Percentiles rank a stretch among this genome's conserved stretches.
Conservation (phyloP, 2,329 filamentous ascomycete genomes). For the Pseudogymnoascus destructans region DNA sequence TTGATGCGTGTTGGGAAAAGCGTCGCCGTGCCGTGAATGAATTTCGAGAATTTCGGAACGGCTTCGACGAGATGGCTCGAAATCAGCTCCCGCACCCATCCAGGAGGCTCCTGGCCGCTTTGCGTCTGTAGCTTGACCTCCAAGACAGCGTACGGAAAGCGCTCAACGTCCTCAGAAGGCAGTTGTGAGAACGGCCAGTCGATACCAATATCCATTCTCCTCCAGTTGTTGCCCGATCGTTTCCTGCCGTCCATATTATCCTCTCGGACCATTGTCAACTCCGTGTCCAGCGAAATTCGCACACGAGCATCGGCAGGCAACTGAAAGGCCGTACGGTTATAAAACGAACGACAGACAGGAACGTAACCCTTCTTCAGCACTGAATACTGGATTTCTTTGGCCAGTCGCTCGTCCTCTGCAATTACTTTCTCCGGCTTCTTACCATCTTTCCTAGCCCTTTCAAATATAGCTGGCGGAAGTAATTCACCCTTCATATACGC, state of each 20-base stretch:
- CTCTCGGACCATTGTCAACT: slow-evolving; percentile 87
- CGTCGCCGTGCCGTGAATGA: slow-evolving; percentile 86
- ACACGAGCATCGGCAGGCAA: slow-evolving; percentile 91
- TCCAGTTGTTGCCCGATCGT: slow-evolving; percentile 80
- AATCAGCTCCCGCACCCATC: slow-evolving; percentile 91
- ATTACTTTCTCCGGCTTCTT: slow-evolving; percentile 92
- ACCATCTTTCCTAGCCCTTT: slow-evolving; percentile 88
- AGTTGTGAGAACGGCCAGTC: slow-evolving; percentile 90
- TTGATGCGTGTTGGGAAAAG: slow-evolving; percentile 81
- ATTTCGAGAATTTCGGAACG: slow-evolving; percentile 99
- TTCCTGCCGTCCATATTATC: slow-evolving; percentile 77
- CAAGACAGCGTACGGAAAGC: slow-evolving; percentile 90
- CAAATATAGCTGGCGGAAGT: slow-evolving; percentile 79
- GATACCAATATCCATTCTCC: slow-evolving; percentile 92
- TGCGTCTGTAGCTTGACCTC: slow-evolving; percentile 98
- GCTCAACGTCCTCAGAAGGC: slow-evolving; percentile 68
- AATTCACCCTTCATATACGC: slow-evolving; percentile 74
- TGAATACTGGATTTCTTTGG: slow-evolving; percentile 86
- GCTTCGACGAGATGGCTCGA: slow-evolving; percentile 91
- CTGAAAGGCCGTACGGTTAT: slow-evolving; percentile 96
- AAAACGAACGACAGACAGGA: slow-evolving; percentile 90
- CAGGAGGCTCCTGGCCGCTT: slow-evolving; percentile 82
- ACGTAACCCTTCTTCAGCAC: slow-evolving; percentile 74
- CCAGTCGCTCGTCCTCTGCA: slow-evolving; percentile 77
- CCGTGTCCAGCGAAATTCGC: slow-evolving; percentile 91